Evolutionary conservation across 2,329 filamentous ascomycete genomes (phyloP), one percentile per base, ranked within the genome.

Genomic region (Colletotrichum sp.): DNA sequence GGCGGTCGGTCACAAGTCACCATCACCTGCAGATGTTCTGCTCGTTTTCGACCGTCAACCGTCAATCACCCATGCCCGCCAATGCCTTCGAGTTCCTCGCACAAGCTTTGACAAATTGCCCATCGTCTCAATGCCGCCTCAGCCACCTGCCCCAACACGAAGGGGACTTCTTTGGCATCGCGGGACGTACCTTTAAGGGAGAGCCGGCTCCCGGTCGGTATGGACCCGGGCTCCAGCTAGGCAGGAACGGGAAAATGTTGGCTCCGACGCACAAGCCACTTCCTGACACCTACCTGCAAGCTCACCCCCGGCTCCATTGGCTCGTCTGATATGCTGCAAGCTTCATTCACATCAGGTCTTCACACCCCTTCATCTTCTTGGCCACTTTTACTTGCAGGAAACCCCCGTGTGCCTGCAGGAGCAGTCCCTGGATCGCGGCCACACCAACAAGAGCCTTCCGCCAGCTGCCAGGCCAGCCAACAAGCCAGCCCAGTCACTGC

Each of bases 381-480:
- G 61, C 67, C 55, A 62, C 71, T 61, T 31, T 70, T 62, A 24
- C 63, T 29, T 72, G 69, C 47, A 74, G 58, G 9, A 51, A 68
- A 47, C 34, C 57, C 59, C 57, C 63, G 55, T 68, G 72, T 54
- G 63, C 72, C 72, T 74, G 72, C 69, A 74, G 72, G 51, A 72
- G 33, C 43, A 43, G 43, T 73, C 62, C 54, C 71, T 66, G 68
- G n/a, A 57, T 54, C 27, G 27, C 43, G 31, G 59, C 70, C 66
- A 65, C 59, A 58, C 36, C 51, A n/a, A 15, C n/a, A 36, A 18
- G 12, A 57, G 59, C 33, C 33, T 43, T 38, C 31, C 6, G 15
- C 21, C 68, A 12, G 57, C 29, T 51, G 43, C 43, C 43, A 47
- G 8, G 6, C 57, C 27, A 59, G 27, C 21, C 54, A 58, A 31